phyloP scores from a whole-genome alignment of 805 yeast genomes.

The Osmozyma mogii region DNA sequence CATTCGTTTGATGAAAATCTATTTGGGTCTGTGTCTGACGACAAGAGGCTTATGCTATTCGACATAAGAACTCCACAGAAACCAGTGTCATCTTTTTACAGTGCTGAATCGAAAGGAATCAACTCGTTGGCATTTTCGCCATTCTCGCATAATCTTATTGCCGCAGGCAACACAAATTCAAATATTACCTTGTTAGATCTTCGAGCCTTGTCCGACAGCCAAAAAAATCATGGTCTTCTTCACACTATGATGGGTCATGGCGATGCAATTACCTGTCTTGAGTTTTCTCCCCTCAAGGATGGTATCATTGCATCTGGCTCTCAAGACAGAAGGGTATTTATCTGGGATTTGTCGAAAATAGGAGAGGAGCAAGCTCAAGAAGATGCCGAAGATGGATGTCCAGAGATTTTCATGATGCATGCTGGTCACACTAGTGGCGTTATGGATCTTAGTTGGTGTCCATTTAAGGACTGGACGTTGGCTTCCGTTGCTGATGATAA shows the following conservation, averaged over 20 bases:
- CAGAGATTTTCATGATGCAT: conserved; percentile 85
- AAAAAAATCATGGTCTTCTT: conserved; percentile 26
- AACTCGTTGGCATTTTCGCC: conserved; percentile 63
- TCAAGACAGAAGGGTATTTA: conserved; percentile 64
- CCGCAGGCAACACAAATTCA: conserved; percentile 64
- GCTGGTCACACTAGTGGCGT: conserved; percentile 83
- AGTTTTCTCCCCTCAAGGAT: conserved; percentile 72
- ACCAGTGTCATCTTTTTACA: conserved; percentile 20
- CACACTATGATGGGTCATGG: conserved; percentile 80
- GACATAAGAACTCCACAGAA: conserved; percentile 39
- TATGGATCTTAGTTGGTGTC: conserved; percentile 65
- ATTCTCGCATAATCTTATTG: conserved; percentile 50
- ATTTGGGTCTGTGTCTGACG: conserved; percentile 74
- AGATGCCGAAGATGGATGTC: conserved; percentile 86
- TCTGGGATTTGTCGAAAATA: conserved; percentile 74
- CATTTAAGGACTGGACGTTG: conserved; percentile 66
- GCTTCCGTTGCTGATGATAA: conserved; percentile 60
- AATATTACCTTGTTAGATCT: conserved; percentile 60
- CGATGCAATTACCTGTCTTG: conserved; percentile 60
- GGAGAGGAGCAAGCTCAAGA: conserved; percentile 84
- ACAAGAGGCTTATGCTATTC: conserved; percentile 43
- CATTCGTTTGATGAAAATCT: conserved; percentile 41
- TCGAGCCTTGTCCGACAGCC: conserved; percentile 30
- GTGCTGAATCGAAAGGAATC: conserved; percentile 32
- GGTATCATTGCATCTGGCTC: conserved; percentile 74